Conservation (phyloP, 345 rosid species). For the Lepidium sativum region DNA sequence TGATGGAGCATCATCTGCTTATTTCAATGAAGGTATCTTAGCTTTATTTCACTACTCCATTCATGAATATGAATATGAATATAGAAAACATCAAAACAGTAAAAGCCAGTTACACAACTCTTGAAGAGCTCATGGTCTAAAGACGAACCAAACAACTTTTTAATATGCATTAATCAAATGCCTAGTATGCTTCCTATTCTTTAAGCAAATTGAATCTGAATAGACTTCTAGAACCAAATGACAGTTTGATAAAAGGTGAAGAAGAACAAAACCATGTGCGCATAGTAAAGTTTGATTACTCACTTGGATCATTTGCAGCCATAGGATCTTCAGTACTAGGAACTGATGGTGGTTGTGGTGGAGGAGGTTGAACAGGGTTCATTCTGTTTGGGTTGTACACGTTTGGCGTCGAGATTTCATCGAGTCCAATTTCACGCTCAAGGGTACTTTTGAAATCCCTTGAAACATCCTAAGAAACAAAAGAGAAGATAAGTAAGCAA, state of each 20-base stretch:
- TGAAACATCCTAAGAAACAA: constrained; percentile 62
- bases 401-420: constrained; percentile 43
- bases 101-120: background rate
- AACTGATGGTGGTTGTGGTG: constrained; percentile 39
- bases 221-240: background rate
- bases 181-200: background rate
- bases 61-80: background rate
- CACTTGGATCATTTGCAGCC: constrained; percentile 42
- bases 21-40: background rate
- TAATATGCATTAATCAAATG: background rate
- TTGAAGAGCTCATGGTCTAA: background rate
- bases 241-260: background rate
- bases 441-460: constrained; percentile 95
- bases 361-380: constrained; percentile 32
- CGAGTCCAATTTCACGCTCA: constrained; percentile 83
- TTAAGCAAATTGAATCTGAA: background rate
- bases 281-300: constrained; percentile 24
- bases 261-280: background rate
- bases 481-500: background rate
- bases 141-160: background rate
- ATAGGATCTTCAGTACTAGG: constrained; percentile 32
- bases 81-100: background rate
- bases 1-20: constrained; percentile 50
- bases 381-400: constrained; percentile 36
- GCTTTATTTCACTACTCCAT: background rate